Conservation (phyloP, 345 rosid species). For the Passiflora organensis region DNA sequence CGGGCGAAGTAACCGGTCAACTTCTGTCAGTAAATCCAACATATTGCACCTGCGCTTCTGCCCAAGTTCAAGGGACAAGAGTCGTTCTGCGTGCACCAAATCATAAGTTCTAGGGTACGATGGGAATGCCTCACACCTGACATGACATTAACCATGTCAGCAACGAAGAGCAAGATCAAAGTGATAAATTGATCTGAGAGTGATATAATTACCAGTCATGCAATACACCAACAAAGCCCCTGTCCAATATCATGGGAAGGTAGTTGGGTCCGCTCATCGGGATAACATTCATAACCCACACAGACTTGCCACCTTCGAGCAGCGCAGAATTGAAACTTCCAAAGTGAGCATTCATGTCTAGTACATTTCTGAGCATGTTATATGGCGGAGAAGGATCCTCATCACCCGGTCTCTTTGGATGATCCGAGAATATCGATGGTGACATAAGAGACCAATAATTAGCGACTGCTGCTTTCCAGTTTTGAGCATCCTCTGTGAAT, state of each 20-base stretch:
- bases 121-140: conserved; percentile 97
- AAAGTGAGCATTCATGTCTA: conserved; percentile 93
- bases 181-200: neutral
- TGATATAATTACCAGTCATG: conserved; percentile 76
- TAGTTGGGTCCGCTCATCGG: conserved; percentile 81
- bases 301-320: conserved; percentile 72
- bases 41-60: conserved; percentile 45
- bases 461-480: conserved; percentile 50
- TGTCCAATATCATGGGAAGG: conserved; percentile 83
- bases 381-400: conserved; percentile 98
- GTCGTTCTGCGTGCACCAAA: conserved; percentile 81
- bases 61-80: conserved; percentile 56
- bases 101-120: conserved; percentile 93
- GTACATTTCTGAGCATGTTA: conserved; percentile 92
- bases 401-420: conserved; percentile 98
- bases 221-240: conserved; percentile 84
- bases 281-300: conserved; percentile 98
- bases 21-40: conserved; percentile 62
- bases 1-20: conserved; percentile 93
- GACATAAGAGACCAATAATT: conserved; percentile 97
- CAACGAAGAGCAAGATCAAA: neutral
- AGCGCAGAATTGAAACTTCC: conserved; percentile 89
- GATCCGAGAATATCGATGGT: conserved; percentile 96
- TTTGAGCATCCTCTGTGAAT: conserved; percentile 53
- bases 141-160: neutral